Base-by-base conservation (phyloP, 257 asterid species). In the Striga asiatica region DNA sequence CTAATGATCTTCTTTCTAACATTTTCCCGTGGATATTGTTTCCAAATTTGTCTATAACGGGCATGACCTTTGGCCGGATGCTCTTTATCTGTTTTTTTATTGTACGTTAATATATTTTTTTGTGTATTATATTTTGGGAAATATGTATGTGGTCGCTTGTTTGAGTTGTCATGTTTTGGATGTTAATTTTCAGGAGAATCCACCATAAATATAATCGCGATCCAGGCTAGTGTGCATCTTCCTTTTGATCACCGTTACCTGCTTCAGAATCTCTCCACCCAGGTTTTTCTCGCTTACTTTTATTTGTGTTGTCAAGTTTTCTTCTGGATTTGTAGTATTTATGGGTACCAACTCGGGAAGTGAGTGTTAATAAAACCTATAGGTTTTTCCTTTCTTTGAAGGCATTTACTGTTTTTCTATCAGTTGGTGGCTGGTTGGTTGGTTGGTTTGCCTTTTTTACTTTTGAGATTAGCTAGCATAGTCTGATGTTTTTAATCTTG, bases 211-310 rank as follows among this genome's bases (percentile, higher is more conserved):
- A 62, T 92, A 66, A 73, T 88, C 72, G 86, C 95, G 31, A 79
- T 92, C 62, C 94, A 85, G 72, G 97, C 95, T 55, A 81, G 80
- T 64, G 80, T 92, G 58, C 92, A 92, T 70, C 97, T 88, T 60
- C 82, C 97, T 29, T 82, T 24, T 49, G 84, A 92, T 54, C 93
- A 81, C 65, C 78, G 54, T 22, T 88, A 88, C 81, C 64, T 83
- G 71, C 70, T 85, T 65, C 99, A 92, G 76, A 92, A 92, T 76
- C 84, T 92, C 47, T 75, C 99, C 27, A 65, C 83, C 42, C 94
- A 77, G 97, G 99, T 92, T 67, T 50, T 50, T 57, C 57, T 65
- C 76, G 35, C 2, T 29, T 39, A 9, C 20, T n/a, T 14, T 13
- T 17, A 3, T 38, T n/a, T 4, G 19, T 38, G 46, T 2, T 38